Evolutionary conservation across 2,329 filamentous ascomycete species (phyloP).

Genomic region (Endocalyx cinctus): DNA sequence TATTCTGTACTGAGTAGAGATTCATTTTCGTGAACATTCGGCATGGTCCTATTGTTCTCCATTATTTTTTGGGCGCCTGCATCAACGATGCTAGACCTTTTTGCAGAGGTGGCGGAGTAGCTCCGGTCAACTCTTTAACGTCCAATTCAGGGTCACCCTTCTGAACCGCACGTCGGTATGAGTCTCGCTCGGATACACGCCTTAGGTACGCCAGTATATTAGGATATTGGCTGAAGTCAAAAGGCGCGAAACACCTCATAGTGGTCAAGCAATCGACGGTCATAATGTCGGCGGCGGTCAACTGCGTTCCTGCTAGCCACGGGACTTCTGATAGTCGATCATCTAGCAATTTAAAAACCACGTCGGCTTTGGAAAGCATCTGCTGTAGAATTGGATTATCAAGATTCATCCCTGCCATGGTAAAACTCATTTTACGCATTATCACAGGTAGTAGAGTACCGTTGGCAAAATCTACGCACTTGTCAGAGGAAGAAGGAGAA

Average conservation of each 20-base stretch:
- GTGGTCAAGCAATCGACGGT: constrained; percentile 57
- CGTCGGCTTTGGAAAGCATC: constrained; percentile 28
- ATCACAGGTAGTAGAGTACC: constrained; percentile 39
- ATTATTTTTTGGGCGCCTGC: neutral
- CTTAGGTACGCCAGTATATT: constrained; percentile 42
- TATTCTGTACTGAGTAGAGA: too few relatives aligned
- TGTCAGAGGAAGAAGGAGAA: too few relatives aligned
- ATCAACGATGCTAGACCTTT: constrained; percentile 7
- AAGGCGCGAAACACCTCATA: constrained; percentile 47
- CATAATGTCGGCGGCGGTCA: constrained; percentile 66
- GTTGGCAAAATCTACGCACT: constrained; percentile 44
- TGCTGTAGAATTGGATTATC: constrained; percentile 27
- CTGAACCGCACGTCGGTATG: constrained; percentile 41
- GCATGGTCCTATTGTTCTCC: too few relatives aligned
- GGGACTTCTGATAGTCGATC: constrained; percentile 39
- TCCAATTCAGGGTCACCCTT: constrained; percentile 46
- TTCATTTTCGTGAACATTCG: too few relatives aligned
- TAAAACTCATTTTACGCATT: constrained; percentile 31
- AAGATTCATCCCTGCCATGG: constrained; percentile 23
- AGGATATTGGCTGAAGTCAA: constrained; percentile 35
- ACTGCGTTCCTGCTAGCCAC: constrained; percentile 57
- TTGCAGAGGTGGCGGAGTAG: constrained; percentile 13
- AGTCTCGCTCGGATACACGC: constrained; percentile 38
- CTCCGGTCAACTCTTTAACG: constrained; percentile 15
- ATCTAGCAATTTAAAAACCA: constrained; percentile 42